Conservation (phyloP, 1,139 yeast species). For the Maudiozyma humilis region DNA sequence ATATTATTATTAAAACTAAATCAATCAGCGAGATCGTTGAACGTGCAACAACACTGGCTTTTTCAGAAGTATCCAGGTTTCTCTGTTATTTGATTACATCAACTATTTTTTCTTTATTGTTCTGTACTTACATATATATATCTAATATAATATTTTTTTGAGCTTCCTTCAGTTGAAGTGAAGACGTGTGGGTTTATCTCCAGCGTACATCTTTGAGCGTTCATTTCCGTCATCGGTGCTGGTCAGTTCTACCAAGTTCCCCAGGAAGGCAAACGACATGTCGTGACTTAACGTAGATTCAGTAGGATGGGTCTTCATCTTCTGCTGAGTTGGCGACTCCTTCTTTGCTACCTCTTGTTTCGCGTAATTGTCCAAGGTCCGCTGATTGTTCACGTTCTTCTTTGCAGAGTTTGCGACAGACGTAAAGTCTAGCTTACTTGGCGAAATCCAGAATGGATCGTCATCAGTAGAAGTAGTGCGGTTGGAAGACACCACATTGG, state of each 20-base stretch:
- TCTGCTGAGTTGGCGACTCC: neutral
- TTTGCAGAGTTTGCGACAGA: conserved; percentile 14
- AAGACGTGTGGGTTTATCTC: conserved; percentile 10
- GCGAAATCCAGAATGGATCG: conserved; percentile 32
- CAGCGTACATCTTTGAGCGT: neutral
- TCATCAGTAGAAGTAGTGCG: conserved; percentile 11
- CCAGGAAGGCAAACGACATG: conserved; percentile 27
- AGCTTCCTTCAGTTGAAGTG: conserved; percentile 6
- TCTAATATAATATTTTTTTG: neutral
- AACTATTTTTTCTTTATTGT: neutral
- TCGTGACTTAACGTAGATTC: conserved; percentile 12
- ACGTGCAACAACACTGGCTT: too few relatives aligned
- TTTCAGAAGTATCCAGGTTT: too few relatives aligned
- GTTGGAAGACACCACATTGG: neutral
- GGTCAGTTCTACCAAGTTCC: conserved; percentile 16
- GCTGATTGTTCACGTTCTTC: neutral
- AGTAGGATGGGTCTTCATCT: neutral
- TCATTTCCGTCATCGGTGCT: neutral
- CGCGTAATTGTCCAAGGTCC: neutral
- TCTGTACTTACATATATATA: neutral
- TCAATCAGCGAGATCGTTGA: too few relatives aligned
- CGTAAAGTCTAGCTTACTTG: conserved; percentile 26
- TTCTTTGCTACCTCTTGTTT: neutral
- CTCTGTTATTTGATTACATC: too few relatives aligned
- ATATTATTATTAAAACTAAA: neutral